Percentiles rank a stretch among this genome's conserved stretches.
phyloP scores from a whole-genome alignment of 2,329 filamentous ascomycete genomes.

The Claviceps sp. region DNA sequence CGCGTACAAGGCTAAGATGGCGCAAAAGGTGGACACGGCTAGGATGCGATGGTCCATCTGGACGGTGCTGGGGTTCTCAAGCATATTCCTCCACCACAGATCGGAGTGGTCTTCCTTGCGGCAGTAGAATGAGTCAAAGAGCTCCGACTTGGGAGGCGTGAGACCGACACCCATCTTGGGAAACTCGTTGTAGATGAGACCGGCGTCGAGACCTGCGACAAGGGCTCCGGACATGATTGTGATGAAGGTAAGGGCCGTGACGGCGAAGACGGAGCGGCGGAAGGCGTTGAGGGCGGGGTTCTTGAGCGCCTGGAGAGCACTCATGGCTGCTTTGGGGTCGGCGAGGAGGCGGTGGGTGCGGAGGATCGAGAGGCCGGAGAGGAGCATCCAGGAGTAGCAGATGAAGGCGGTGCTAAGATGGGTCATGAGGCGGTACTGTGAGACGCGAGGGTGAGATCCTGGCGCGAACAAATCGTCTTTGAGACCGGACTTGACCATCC shows the following conservation, averaged over 20 bases:
- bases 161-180: conserved; percentile 84
- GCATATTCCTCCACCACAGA: conserved; percentile 91
- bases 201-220: conserved; percentile 89
- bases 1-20: conserved; percentile 66
- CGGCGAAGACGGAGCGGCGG: conserved; percentile 55
- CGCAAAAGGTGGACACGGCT: conserved; percentile 75
- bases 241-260: conserved; percentile 66
- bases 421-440: conserved; percentile 81
- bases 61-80: conserved; percentile 91
- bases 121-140: conserved; percentile 77
- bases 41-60: conserved; percentile 92
- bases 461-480: conserved; percentile 92
- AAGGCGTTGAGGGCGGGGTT: conserved; percentile 59
- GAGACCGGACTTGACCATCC: conserved; percentile 97
- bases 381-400: conserved; percentile 89
- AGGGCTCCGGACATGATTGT: conserved; percentile 91
- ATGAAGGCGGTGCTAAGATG: conserved; percentile 84
- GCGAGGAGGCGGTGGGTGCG: conserved; percentile 60
- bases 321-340: conserved; percentile 49
- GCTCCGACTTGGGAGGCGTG: conserved; percentile 66
- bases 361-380: conserved; percentile 74
- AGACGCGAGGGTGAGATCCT: conserved; percentile 81
- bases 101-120: conserved; percentile 67
- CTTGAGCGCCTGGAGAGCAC: conserved; percentile 47
- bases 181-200: conserved; percentile 98